Percentiles rank a stretch among this genome's conserved stretches.
phyloP scores from a whole-genome alignment of 2,329 filamentous ascomycete genomes.

The Ophioceras dolichostomum region DNA sequence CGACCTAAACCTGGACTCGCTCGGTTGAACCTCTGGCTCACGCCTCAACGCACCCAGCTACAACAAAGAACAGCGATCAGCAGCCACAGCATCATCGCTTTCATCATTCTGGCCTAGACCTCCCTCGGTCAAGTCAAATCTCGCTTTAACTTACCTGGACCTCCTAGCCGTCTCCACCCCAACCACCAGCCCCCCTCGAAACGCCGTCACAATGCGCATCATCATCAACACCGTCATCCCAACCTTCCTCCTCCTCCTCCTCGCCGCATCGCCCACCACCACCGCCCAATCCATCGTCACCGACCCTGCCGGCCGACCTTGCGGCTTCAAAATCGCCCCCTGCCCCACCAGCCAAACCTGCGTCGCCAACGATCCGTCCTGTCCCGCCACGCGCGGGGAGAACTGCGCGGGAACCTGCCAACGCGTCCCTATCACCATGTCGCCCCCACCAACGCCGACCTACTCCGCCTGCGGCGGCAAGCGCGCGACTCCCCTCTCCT shows the following conservation, averaged over 20 bases:
- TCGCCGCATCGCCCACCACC: not conserved
- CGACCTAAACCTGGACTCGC: no score
- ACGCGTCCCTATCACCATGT: not conserved
- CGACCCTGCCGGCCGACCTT: slow-evolving; percentile 3
- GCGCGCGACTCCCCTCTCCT: slow-evolving; percentile 7
- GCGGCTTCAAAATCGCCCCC: slow-evolving; percentile 12
- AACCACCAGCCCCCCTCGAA: no score
- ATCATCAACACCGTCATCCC: not conserved
- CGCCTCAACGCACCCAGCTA: no score
- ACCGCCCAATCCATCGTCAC: not conserved
- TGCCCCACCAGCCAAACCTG: slow-evolving; percentile 8
- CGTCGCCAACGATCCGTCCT: slow-evolving; percentile 6
- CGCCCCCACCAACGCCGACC: not conserved
- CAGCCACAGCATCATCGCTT: no score
- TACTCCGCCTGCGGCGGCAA: slow-evolving; percentile 14
- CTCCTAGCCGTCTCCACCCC: no score
- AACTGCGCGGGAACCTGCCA: slow-evolving; percentile 11
- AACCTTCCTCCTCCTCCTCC: not conserved
- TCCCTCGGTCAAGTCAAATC: no score
- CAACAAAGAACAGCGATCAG: no score
- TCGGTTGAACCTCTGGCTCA: no score
- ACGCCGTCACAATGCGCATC: no score
- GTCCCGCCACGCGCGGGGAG: slow-evolving; percentile 7
- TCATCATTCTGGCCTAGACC: no score
- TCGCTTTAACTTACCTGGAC: no score